Evolutionary conservation across 805 yeast species (phyloP).

Genomic region (Barnettozyma siamensis): DNA sequence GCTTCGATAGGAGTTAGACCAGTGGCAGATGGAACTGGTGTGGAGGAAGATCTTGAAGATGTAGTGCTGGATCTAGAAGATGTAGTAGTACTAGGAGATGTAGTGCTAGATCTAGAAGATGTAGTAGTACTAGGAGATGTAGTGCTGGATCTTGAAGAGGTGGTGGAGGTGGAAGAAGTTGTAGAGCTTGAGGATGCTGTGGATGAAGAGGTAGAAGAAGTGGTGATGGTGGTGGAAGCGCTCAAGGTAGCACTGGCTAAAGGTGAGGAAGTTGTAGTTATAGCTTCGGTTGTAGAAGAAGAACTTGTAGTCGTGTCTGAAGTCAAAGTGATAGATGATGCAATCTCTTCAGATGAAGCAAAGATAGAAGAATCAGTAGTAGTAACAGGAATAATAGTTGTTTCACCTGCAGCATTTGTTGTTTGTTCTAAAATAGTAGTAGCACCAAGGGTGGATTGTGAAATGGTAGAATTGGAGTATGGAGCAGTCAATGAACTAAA

Average conservation of each 20-base stretch:
- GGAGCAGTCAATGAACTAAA: constrained; percentile 6
- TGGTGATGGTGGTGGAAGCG: constrained; percentile 7
- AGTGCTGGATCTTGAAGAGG: constrained; percentile 1
- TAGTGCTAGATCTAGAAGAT: background rate
- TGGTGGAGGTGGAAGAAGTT: background rate
- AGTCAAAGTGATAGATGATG: too few species aligned
- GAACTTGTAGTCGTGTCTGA: background rate
- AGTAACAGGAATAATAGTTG: background rate
- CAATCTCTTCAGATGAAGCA: too few species aligned
- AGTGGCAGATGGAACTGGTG: background rate
- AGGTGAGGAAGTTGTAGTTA: too few species aligned
- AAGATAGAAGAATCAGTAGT: constrained; percentile 8
- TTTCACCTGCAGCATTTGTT: too few species aligned
- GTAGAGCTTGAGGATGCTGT: constrained; percentile 7
- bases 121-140: background rate
- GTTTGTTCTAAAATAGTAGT: background rate
- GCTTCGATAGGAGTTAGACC: constrained; percentile 29
- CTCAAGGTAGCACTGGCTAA: constrained; percentile 2
- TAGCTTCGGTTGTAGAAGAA: too few species aligned
- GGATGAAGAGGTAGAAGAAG: constrained; percentile 6
- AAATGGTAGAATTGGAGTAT: background rate
- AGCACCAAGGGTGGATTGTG: background rate
- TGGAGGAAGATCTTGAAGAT: background rate
- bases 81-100: constrained; percentile 3
- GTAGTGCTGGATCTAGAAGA: constrained; percentile 3